A percentile compares a stretch with the other conserved stretches of the same genome.
Evolutionary conservation across 768 basidiomycete genomes (phyloP).

Genomic region (Phlebiopsis gigantea): DNA sequence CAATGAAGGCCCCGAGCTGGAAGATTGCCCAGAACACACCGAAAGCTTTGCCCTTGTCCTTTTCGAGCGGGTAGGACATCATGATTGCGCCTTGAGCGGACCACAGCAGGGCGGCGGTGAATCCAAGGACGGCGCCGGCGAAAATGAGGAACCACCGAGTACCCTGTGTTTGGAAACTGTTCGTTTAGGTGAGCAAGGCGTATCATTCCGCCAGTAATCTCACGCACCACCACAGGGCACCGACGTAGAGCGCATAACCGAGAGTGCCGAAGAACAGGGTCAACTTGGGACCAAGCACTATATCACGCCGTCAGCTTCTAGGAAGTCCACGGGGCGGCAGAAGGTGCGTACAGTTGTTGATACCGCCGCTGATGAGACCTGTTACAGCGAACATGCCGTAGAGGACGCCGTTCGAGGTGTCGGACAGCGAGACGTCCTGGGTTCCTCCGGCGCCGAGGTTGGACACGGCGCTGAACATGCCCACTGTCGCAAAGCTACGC

Average conservation of each 20-base stretch:
- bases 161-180: slow-evolving; percentile 33
- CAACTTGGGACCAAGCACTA: slow-evolving; percentile 42
- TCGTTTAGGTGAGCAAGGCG: not conserved
- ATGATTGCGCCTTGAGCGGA: slow-evolving; percentile 47
- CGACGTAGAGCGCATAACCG: slow-evolving; percentile 48
- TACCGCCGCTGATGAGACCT: slow-evolving; percentile 35
- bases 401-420: slow-evolving; percentile 36
- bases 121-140: slow-evolving; percentile 45
- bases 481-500: slow-evolving; percentile 30
- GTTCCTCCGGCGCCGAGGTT: slow-evolving; percentile 36
- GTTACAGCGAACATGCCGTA: slow-evolving; percentile 39
- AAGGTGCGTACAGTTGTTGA: slow-evolving; percentile 26
- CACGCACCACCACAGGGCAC: slow-evolving; percentile 40
- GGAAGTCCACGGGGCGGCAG: not conserved
- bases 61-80: slow-evolving; percentile 53
- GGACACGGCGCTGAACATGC: slow-evolving; percentile 35
- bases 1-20: slow-evolving; percentile 39
- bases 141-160: slow-evolving; percentile 41
- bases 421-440: slow-evolving; percentile 34
- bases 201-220: too few species aligned
- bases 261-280: slow-evolving; percentile 47
- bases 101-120: slow-evolving; percentile 49
- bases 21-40: slow-evolving; percentile 49
- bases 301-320: not conserved
- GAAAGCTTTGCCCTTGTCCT: slow-evolving; percentile 49